Percentiles rank a stretch among this genome's conserved stretches.
phyloP scores from a whole-genome alignment of 2,329 filamentous ascomycete genomes.

The Fusarium ambrosium region DNA sequence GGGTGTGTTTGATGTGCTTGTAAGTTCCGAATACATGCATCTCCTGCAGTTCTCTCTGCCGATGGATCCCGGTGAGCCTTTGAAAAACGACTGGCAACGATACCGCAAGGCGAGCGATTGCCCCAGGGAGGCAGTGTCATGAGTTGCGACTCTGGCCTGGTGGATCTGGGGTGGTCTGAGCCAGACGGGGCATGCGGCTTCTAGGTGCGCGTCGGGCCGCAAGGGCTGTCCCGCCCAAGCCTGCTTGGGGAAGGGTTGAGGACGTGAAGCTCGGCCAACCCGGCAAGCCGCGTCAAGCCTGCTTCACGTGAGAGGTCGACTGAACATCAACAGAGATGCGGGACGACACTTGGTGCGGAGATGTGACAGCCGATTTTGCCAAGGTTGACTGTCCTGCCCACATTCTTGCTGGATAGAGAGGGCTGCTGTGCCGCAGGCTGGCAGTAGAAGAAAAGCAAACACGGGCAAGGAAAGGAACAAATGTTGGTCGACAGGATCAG shows the following conservation, averaged over 20 bases:
- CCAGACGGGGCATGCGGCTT: slow-evolving; percentile 42
- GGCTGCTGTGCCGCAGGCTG: slow-evolving; percentile 3
- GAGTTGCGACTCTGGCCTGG: slow-evolving; percentile 19
- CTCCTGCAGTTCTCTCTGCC: neutral
- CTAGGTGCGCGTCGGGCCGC: slow-evolving; percentile 47
- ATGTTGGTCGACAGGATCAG: neutral
- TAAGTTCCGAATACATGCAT: neutral
- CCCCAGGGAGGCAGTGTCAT: slow-evolving; percentile 5
- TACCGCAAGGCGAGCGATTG: neutral
- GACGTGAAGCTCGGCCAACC: slow-evolving; percentile 38
- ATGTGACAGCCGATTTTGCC: neutral
- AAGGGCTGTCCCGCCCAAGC: slow-evolving; percentile 46
- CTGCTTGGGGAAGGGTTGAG: slow-evolving; percentile 39
- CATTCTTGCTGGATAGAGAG: slow-evolving; percentile 8
- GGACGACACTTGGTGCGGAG: slow-evolving; percentile 3
- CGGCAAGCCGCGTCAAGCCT: slow-evolving; percentile 45
- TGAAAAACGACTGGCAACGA: neutral
- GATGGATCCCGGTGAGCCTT: neutral
- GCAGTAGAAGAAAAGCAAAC: neutral
- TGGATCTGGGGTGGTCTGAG: slow-evolving; percentile 38
- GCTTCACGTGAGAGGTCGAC: slow-evolving; percentile 43
- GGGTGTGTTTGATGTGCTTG: neutral
- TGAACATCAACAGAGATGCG: slow-evolving; percentile 19
- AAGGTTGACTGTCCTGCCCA: neutral
- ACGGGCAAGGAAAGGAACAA: neutral